Evolutionary conservation across 2,329 filamentous ascomycete species (phyloP), one percentile per base, ranked within the genome.

Genomic region (Arthrobotrys entomopaga): DNA sequence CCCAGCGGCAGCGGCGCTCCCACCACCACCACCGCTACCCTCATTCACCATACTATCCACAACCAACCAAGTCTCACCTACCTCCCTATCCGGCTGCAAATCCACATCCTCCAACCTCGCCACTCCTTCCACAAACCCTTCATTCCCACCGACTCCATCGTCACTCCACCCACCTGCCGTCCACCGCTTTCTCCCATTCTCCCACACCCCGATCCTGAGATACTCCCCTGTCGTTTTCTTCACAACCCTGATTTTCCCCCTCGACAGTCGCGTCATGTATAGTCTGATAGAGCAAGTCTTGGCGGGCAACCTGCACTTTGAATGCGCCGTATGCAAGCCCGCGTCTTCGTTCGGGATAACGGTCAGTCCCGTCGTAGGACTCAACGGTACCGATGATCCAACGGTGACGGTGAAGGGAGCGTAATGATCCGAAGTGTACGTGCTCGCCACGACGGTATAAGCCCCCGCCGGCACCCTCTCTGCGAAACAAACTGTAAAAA

Each of bases 391-490:
- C 63, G 86, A 87, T 38, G 90, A 89, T 53, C 89, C 88, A n/a
- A 97, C 85, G 66, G 88, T 87, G 7, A 99, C 84, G 0, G 85
- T 87, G 79, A 96, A 98, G 56, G 85, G 85, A 2, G 90, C 91
- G 0, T 87, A 84, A 79, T 96, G 91, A 7, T 90, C 90, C 0
- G 90, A 86, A 76, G 96, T 92, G 80, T 96, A 98, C 0, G 94
- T 96, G 1, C 92, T 97, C 80, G 91, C 94, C 5, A 97, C 90
- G 65, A 97, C 85, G 0, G 92, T 97, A 81, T 98, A 99, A 0
- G 85, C 85, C 0, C 94, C 94, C 0, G 87, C 83, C 43, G 89
- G 87, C 16, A 97, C 82, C 19, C 83, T 76, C 79, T 79, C 81
- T 1, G 70, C 82, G 75, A 91, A 87, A 1, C 90, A 89, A 34